Evolutionary conservation across 345 rosid species (phyloP).

Genomic region (Boechera retrofracta): DNA sequence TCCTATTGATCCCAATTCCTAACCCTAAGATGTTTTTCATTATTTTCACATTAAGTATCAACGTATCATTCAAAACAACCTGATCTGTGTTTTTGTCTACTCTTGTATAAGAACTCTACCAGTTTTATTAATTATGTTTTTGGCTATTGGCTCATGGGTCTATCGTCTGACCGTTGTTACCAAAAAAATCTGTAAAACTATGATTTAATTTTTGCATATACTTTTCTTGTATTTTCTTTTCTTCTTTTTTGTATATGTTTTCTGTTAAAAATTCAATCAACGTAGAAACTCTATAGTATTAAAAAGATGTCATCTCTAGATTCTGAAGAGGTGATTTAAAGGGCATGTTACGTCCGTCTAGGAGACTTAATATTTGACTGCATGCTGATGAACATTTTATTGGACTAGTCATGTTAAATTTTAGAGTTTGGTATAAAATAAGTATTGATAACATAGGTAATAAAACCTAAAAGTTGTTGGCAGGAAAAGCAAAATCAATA

Average conservation of each 20-base stretch:
- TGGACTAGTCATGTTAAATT: no score
- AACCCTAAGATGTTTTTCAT: constrained; percentile 1
- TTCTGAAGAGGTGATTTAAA: no score
- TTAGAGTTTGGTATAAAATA: no score
- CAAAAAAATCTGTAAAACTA: not conserved
- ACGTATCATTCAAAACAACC: not conserved
- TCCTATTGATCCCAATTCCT: constrained; percentile 12
- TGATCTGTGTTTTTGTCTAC: not conserved
- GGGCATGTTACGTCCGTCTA: no score
- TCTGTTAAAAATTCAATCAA: not conserved
- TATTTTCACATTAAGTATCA: constrained; percentile 7
- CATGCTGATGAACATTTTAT: no score
- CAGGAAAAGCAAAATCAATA: not conserved
- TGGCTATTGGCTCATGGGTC: not conserved
- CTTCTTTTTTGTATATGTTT: not conserved
- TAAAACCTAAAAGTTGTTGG: no score
- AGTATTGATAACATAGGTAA: no score
- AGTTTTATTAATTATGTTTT: not conserved
- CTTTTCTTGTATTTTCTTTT: not conserved
- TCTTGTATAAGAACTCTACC: constrained; percentile 2
- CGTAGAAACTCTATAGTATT: no score
- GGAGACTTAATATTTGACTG: no score
- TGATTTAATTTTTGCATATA: not conserved
- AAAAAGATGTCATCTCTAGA: no score
- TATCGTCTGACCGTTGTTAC: not conserved